Base-by-base conservation (phyloP, 2,329 filamentous ascomycete genomes). In the Neoscytalidium dimidiatum region DNA sequence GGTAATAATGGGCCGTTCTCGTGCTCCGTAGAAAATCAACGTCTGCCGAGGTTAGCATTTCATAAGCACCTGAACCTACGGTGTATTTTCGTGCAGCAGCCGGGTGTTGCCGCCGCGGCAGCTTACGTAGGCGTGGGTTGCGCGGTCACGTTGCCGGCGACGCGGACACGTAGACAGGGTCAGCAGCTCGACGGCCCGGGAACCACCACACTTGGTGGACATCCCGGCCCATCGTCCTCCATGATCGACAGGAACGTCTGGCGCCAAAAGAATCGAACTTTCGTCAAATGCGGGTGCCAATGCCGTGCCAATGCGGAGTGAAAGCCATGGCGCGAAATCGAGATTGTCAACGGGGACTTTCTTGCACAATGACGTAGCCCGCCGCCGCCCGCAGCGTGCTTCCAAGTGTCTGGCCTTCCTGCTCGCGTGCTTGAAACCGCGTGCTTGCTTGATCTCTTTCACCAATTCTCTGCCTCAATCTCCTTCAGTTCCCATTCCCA, bases 381-480 rank as follows among this genome's bases (percentile, higher is more conserved):
- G n/a, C 14, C 8, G 53, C n/a, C 33, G 38, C 53, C n/a, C 17
- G 38, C 53, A 7, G 21, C 53, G 33, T 2, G 35, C 44, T 29
- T 1, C 23, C 8, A 23, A 19, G 41, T 11, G 41, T 28, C 56
- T 31, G 56, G 38, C 17, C 53, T 17, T 31, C 41, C 53, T 44
- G 53, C 53, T 58, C 38, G 53, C 23, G 53, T 58, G 53, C 53
- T 13, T 58, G 35, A 44, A 9, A 58, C 17, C 33, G 21, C 21
- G 21, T 44, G 19, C 23, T n/a, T 28, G 8, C 28, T 13, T 33
- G 6, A 14, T 26, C 38, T 21, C 29, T 9, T 35, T 23, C 49
- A 3, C n/a, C n/a, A n/a, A n/a, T 38, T 29, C 49, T 8, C 43
- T 26, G 35, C 33, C 17, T 26, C 38, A 29, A 21, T 19, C 6